A percentile compares a stretch with the other conserved stretches of the same genome.
phyloP scores from a whole-genome alignment of 2,329 filamentous ascomycete species.

The Rugonectria rugulosa region DNA sequence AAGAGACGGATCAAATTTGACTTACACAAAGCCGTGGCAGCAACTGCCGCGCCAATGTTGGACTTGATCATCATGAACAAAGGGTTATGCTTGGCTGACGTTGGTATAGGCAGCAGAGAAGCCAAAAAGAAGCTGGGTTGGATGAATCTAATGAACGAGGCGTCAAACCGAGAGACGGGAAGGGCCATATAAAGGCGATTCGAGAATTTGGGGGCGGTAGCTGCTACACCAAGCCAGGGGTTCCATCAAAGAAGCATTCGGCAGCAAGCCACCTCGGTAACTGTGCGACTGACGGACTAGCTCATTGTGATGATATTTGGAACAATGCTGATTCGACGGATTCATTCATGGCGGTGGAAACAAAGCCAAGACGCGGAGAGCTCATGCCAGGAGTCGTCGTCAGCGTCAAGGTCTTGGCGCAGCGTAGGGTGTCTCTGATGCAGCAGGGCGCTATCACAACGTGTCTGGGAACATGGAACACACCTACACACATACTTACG shows the following conservation, averaged over 20 bases:
- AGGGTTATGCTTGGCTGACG: neutral
- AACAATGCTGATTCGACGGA: slow-evolving; percentile 7
- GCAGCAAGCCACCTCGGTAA: slow-evolving; percentile 22
- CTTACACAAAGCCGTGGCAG: slow-evolving; percentile 30
- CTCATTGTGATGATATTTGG: slow-evolving; percentile 1
- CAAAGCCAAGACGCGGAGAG: neutral
- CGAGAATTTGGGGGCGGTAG: neutral
- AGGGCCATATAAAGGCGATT: slow-evolving; percentile 14
- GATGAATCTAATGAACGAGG: neutral
- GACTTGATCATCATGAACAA: slow-evolving; percentile 30
- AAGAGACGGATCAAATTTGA: neutral
- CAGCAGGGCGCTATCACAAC: neutral
- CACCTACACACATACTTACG: neutral
- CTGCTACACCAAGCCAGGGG: slow-evolving; percentile 12
- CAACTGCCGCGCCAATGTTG: slow-evolving; percentile 22
- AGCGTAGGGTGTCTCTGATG: slow-evolving; percentile 1
- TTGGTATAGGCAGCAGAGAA: neutral
- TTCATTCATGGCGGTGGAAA: neutral
- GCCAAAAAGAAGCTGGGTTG: neutral
- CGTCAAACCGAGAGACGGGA: neutral
- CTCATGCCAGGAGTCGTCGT: slow-evolving; percentile 16
- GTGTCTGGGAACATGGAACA: neutral
- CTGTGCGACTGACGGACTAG: slow-evolving; percentile 15
- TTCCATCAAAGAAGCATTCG: slow-evolving; percentile 15
- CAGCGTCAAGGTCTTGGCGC: slow-evolving; percentile 12